These are phyloP conservation scores for Saposhnikovia divaricata DNA, from an alignment of 129 eudicot genomes.

Conservation along the genomic window DNA sequence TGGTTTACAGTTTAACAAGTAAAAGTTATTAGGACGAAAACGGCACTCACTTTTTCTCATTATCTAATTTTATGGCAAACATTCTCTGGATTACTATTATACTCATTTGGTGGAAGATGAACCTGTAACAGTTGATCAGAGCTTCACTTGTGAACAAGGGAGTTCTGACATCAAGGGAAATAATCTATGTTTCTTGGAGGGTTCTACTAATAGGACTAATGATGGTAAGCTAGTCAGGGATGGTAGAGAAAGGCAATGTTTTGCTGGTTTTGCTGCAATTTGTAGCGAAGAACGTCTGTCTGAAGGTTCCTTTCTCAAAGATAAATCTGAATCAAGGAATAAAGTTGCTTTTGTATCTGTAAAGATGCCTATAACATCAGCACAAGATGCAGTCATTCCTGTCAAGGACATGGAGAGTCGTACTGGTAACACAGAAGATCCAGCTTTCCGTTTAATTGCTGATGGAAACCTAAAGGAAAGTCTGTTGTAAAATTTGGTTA, in stretches of 20 bases:
- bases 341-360: conserved; percentile 69
- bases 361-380: conserved; percentile 37
- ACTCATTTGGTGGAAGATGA: not conserved
- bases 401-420: conserved; percentile 10
- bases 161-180: conserved; percentile 11
- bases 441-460: not conserved
- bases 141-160: not conserved
- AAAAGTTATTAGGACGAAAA: not conserved
- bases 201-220: not conserved
- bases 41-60: not conserved
- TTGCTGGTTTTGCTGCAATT: conserved; percentile 7
- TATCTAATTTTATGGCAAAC: not conserved
- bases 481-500: not conserved
- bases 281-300: not conserved
- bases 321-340: conserved; percentile 19
- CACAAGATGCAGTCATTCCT: conserved; percentile 16
- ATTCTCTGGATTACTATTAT: not conserved
- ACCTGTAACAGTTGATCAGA: not conserved
- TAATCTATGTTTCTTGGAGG: conserved; percentile 17
- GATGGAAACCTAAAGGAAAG: not conserved
- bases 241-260: conserved; percentile 9
- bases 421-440: not conserved
- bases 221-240: conserved; percentile 19
- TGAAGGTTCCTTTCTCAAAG: not conserved
- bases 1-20: not conserved